Percentiles rank a stretch among this genome's conserved stretches.
Conservation (phyloP, 345 rosid species). For the Syzygium aromaticum region DNA sequence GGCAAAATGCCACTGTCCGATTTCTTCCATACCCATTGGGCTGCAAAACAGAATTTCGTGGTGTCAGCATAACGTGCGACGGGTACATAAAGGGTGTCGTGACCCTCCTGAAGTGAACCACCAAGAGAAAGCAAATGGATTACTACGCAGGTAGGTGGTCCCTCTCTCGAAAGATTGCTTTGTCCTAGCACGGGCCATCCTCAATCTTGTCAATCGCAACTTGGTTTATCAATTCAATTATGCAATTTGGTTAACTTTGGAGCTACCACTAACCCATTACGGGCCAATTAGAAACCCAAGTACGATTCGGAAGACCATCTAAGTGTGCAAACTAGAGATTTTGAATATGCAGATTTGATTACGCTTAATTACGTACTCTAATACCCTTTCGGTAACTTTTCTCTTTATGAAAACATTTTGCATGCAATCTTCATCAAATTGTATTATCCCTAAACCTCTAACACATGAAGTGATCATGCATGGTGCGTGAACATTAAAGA, state of each 20-base stretch:
- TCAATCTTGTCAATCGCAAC: neutral
- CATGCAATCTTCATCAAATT: neutral
- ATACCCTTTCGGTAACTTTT: neutral
- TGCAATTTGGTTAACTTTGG: neutral
- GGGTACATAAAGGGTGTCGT: neutral
- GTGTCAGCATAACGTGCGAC: neutral
- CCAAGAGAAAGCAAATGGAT: neutral
- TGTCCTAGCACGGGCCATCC: neutral
- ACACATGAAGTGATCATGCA: neutral
- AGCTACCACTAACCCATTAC: neutral
- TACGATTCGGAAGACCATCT: neutral
- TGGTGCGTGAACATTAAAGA: neutral
- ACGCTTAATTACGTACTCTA: neutral
- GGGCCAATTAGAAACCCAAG: neutral
- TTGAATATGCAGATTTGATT: neutral
- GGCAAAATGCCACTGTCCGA: rapidly evolving
- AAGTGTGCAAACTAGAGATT: neutral
- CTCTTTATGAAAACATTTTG: neutral
- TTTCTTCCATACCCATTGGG: neutral
- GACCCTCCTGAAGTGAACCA: neutral
- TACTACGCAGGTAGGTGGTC: neutral
- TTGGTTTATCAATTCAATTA: neutral
- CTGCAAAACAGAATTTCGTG: rapidly evolving
- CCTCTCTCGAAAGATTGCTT: rapidly evolving
- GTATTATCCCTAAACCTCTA: neutral